Evolutionary conservation across 805 yeast genomes (phyloP), one percentile per base, ranked within the genome.

Genomic region (Babjeviella inositovora): DNA sequence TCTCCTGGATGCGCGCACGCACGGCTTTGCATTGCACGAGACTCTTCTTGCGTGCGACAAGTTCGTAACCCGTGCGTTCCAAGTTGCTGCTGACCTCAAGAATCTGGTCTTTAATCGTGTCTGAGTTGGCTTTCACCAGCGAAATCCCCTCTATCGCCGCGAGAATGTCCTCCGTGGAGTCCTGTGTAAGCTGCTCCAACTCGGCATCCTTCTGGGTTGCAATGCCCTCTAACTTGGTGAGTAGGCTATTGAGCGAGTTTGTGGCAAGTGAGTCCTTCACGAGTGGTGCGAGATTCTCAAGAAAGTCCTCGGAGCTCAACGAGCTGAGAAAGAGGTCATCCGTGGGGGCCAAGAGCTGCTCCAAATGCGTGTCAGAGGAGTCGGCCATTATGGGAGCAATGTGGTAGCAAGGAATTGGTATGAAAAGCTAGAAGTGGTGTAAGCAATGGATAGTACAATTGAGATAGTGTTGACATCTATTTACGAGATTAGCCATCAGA

Each of bases 271-370:
- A 73, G 7, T 68, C 61, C 35, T 66, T 69, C 32, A 81, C 60
- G 10, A 77, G 60, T 2, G 92, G 92, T 3, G 81, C 76, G 28
- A 82, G 57, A 42, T 77, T 81, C 32, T 81, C 93, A 18, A 81
- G 44, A 42, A 73, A 79, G 34, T 76, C 85, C 27, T 70, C 76
- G 3, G 76, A 64, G 22, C 56, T 47, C 15, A 63, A 39, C 2
- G 70, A 60, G 10, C 60, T n/a, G n/a, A n/a, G n/a, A n/a, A n/a
- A n/a, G n/a, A n/a, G n/a, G n/a, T n/a, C n/a, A n/a, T n/a, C n/a
- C n/a, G n/a, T n/a, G n/a, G n/a, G n/a, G n/a, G n/a, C n/a, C n/a
- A n/a, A n/a, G n/a, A n/a, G n/a, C n/a, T n/a, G n/a, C n/a, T n/a
- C n/a, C n/a, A n/a, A n/a, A n/a, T n/a, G n/a, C n/a, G n/a, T n/a